Conservation (phyloP, 2,329 filamentous ascomycete genomes). For the Aspergillaceae sp. region DNA sequence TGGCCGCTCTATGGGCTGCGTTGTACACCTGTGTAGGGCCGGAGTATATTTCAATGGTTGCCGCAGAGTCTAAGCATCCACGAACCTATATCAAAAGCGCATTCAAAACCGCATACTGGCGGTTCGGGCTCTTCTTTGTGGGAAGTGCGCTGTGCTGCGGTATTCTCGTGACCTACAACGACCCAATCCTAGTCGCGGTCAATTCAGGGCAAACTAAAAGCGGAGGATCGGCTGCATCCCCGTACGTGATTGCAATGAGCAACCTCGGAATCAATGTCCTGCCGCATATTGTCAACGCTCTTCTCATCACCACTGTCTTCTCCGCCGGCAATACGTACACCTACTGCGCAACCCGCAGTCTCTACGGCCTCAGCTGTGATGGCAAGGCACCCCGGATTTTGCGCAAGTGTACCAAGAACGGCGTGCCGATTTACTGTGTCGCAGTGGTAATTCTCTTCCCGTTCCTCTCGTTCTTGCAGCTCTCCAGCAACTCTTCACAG, state of each 20-base stretch:
- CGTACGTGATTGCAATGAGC: conserved; percentile 58
- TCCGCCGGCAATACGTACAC: conserved; percentile 51
- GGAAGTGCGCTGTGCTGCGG: conserved; percentile 61
- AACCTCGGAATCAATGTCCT: conserved; percentile 52
- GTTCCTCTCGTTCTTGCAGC: too few species aligned
- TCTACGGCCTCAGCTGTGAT: too few species aligned
- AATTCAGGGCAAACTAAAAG: conserved; percentile 31
- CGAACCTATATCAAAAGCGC: conserved; percentile 60
- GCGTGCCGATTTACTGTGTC: too few species aligned
- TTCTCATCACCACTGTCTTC: conserved; percentile 58
- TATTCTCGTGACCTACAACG: conserved; percentile 59
- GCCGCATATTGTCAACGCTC: conserved; percentile 60
- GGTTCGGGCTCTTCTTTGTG: conserved; percentile 65
- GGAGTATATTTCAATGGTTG: conserved; percentile 53
- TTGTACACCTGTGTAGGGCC: conserved; percentile 59
- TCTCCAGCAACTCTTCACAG: too few species aligned
- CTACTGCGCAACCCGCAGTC: too few species aligned
- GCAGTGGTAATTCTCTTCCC: too few species aligned
- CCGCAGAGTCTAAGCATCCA: conserved; percentile 60
- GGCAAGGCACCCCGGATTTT: too few species aligned
- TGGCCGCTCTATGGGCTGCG: not conserved
- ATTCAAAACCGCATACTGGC: conserved; percentile 66
- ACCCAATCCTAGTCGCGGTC: conserved; percentile 49
- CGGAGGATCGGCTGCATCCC: conserved; percentile 53
- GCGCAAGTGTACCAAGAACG: too few species aligned